Evolutionary conservation across 352 stramenopile species (phyloP).

Genomic region (Phytophthora brassicae): DNA sequence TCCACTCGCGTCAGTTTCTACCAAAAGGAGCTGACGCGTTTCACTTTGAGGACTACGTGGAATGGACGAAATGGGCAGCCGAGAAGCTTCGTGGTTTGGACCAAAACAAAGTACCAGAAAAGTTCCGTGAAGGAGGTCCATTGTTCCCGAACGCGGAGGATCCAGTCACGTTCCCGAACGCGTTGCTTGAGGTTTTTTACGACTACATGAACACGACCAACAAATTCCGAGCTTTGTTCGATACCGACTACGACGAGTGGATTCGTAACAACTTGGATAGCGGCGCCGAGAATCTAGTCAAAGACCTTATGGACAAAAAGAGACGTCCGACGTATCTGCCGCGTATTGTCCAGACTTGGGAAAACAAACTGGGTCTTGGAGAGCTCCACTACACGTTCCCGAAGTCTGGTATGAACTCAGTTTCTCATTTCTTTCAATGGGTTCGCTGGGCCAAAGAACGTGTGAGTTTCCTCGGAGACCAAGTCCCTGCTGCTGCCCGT

Average conservation of each 20-base stretch:
- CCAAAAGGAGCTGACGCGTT: constrained; percentile 46
- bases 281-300: constrained; percentile 41
- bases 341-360: constrained; percentile 59
- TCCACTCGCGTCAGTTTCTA: constrained; percentile 72
- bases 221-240: constrained; percentile 58
- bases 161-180: constrained; percentile 55
- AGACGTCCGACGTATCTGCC: constrained; percentile 60
- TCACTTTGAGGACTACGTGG: constrained; percentile 60
- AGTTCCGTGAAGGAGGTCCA: constrained; percentile 57
- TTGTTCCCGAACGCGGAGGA: constrained; percentile 67
- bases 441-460: constrained; percentile 83
- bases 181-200: constrained; percentile 66
- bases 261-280: constrained; percentile 55
- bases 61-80: constrained; percentile 65
- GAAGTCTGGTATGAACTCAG: constrained; percentile 56
- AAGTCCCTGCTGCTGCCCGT: constrained; percentile 45
- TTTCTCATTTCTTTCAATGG: constrained; percentile 79
- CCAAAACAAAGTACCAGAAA: constrained; percentile 43
- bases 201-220: constrained; percentile 51
- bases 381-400: constrained; percentile 72
- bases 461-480: constrained; percentile 57
- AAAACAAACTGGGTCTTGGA: constrained; percentile 52
- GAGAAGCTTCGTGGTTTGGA: constrained; percentile 50
- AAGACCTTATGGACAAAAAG: constrained; percentile 29
- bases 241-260: constrained; percentile 60